A percentile compares a stretch with the other conserved stretches of the same genome.
Evolutionary conservation across 495 filamentous ascomycete species (phyloP).

Genomic region (Monascus purpureus): DNA sequence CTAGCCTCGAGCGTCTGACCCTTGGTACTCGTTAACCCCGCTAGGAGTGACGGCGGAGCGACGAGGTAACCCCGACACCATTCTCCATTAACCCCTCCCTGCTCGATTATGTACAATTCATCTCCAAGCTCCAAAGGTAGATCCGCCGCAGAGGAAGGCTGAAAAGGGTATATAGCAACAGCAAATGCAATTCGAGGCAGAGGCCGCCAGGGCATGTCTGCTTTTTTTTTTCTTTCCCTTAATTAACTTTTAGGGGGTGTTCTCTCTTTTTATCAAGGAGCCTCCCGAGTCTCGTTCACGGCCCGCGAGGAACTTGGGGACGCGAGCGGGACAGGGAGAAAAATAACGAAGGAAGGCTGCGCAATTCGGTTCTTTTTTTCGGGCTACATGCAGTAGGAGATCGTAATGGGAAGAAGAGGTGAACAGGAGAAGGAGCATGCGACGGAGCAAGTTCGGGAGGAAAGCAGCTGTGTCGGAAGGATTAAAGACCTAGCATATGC

Average conservation of each 20-base stretch:
- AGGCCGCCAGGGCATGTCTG: conserved; percentile 86
- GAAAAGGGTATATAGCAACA: conserved; percentile 86
- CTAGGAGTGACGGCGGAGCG: conserved; percentile 81
- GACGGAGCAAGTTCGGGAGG: too few relatives aligned
- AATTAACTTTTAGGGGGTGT: conserved; percentile 1
- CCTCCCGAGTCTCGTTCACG: conserved; percentile 1
- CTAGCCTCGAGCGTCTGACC: conserved; percentile 88
- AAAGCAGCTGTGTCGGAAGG: too few relatives aligned
- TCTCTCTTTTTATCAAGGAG: conserved; percentile 5
- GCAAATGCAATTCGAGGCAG: conserved; percentile 96
- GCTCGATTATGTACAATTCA: conserved; percentile 97
- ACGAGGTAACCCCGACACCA: conserved; percentile 96
- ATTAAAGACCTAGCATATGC: too few relatives aligned
- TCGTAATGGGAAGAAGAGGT: too few relatives aligned
- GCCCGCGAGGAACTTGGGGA: not conserved
- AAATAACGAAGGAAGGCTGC: too few relatives aligned
- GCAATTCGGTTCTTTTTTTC: too few relatives aligned
- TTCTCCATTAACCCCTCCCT: conserved; percentile 67
- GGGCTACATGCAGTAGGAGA: too few relatives aligned
- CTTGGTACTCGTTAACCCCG: conserved; percentile 80
- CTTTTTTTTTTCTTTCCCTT: not conserved
- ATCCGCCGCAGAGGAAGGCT: conserved; percentile 72
- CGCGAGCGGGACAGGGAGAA: too few relatives aligned
- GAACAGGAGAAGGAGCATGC: too few relatives aligned
- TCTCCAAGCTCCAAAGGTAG: conserved; percentile 95